Percentiles rank a stretch among this genome's conserved stretches.
Conservation (phyloP, 2,329 filamentous ascomycete genomes). For the Rutstroemia sp. region DNA sequence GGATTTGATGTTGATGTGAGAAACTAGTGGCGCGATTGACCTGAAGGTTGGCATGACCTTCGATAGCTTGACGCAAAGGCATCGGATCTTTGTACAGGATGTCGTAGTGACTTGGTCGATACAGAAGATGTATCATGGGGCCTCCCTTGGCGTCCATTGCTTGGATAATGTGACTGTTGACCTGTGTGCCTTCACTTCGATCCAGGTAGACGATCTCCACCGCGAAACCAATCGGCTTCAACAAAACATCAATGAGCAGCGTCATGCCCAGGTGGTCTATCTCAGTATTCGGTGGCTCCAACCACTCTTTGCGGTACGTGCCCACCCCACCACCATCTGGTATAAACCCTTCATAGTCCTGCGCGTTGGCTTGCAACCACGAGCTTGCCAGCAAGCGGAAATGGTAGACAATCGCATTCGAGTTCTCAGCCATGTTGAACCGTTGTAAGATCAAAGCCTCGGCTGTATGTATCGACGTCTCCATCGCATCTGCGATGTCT, state of each 20-base stretch:
- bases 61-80: conserved; percentile 16
- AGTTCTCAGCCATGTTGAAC: conserved; percentile 66
- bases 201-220: conserved; percentile 91
- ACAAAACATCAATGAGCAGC: conserved; percentile 68
- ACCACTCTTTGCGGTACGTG: conserved; percentile 59
- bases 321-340: conserved; percentile 49
- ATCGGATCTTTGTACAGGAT: conserved; percentile 65
- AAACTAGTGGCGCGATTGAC: conserved; percentile 45
- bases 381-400: conserved; percentile 74
- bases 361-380: conserved; percentile 70
- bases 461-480: conserved; percentile 35
- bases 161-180: conserved; percentile 48
- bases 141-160: conserved; percentile 35
- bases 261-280: conserved; percentile 86
- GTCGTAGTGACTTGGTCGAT: conserved; percentile 82
- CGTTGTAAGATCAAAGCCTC: conserved; percentile 49
- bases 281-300: conserved; percentile 72
- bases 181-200: conserved; percentile 68
- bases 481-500: conserved; percentile 52
- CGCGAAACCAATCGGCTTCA: conserved; percentile 70
- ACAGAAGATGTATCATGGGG: conserved; percentile 51
- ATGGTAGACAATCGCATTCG: conserved; percentile 79
- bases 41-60: conserved; percentile 36
- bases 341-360: conserved; percentile 67
- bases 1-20: conserved; percentile 38